Evolutionary conservation across 202 grass and related monocot species (phyloP), one percentile per base, ranked within the genome.

Genomic region (Dendrocalamus latiflorus): DNA sequence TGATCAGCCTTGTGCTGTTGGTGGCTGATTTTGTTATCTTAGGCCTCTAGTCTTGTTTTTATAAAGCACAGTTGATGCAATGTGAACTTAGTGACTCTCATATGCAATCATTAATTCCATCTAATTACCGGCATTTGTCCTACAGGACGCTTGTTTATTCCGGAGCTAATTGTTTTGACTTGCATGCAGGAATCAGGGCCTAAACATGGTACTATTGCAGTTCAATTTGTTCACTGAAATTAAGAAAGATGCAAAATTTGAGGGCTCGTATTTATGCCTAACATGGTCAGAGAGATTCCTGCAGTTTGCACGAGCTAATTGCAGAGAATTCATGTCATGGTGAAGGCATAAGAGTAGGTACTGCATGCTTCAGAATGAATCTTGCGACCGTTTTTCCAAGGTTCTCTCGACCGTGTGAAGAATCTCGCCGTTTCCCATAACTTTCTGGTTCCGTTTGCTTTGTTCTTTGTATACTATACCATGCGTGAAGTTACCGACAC

Each of bases 151-250:
- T 28, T 17, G 39, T 72, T 43, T 34, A 4, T 53, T 34, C 69
- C 11, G 8, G 41, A 6, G 6, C 45, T n/a, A 11, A 26, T 63
- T 65, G 79, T n/a, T 53, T 83, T 65, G 58, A 54, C 33, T 5
- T 9, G 75, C 55, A 18, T 8, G 25, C 39, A 65, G 26, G 60
- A 86, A 86, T 86, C 77, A 57, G 30, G 41, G 84, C 77, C 63
- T 76, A 84, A 84, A 2, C 42, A 36, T 1, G 14, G 16, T 9
- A 9, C 26, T 42, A 20, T 10, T 20, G 8, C 58, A 6, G 3
- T 48, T 42, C 38, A 41, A 65, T 36, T 63, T 53, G 28, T 4
- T 76, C 51, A 20, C 62, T 45, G 65, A 26, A 9, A 80, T 28
- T 7, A 16, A 62, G n/a, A 68, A 42, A 69, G 8, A 28, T 28